A percentile compares a stretch with the other conserved stretches of the same genome.
Evolutionary conservation across 2,329 filamentous ascomycete genomes (phyloP).

Genomic region (Rhynchosporium secalis): DNA sequence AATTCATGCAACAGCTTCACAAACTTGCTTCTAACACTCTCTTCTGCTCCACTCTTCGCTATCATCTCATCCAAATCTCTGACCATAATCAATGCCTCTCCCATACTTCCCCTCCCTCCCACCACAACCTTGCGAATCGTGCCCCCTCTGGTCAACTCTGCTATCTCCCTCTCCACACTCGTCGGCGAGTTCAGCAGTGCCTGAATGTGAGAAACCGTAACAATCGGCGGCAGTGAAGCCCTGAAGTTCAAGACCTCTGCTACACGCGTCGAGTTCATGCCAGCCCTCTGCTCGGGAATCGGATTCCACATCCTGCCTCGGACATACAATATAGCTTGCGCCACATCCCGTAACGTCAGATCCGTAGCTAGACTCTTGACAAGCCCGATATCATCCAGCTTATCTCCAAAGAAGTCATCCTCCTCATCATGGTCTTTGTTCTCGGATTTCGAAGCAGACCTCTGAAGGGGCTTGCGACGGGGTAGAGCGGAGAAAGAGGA

Average conservation of each 20-base stretch:
- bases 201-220: conserved; percentile 66
- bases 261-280: conserved; percentile 64
- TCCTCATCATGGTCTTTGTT: conserved; percentile 30
- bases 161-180: conserved; percentile 65
- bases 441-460: conserved; percentile 24
- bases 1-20: conserved; percentile 51
- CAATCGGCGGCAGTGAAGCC: conserved; percentile 59
- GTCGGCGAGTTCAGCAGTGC: conserved; percentile 64
- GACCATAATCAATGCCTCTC: conserved; percentile 64
- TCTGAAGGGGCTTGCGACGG: conserved; percentile 35
- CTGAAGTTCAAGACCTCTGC: conserved; percentile 65
- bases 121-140: conserved; percentile 62
- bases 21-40: conserved; percentile 53
- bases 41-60: conserved; percentile 41
- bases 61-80: conserved; percentile 56
- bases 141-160: conserved; percentile 57
- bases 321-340: conserved; percentile 65
- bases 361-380: conserved; percentile 56
- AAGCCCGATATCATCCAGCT: conserved; percentile 61
- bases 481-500: conserved; percentile 36
- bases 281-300: conserved; percentile 56
- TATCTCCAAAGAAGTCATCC: conserved; percentile 46
- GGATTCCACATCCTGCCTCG: conserved; percentile 62
- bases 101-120: conserved; percentile 55
- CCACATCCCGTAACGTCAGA: conserved; percentile 58